These are phyloP conservation scores for Datisca glomerata DNA, from an alignment of 306 rosid species.

Conservation along the genomic window DNA sequence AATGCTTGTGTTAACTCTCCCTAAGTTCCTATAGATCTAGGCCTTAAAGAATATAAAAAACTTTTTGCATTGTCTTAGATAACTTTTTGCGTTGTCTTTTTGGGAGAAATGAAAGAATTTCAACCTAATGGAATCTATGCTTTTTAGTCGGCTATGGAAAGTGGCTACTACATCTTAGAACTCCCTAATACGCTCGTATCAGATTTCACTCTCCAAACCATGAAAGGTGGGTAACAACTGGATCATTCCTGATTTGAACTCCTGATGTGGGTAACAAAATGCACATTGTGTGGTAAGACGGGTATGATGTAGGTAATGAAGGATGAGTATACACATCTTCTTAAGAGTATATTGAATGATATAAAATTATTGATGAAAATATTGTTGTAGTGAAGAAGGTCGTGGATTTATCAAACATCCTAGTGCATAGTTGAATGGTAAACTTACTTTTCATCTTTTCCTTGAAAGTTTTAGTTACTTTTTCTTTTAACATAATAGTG, in stretches of 20 bases:
- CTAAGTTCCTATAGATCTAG: slow-evolving; percentile 1
- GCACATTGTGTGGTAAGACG: not conserved
- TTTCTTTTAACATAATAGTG: no score
- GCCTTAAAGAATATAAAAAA: not conserved
- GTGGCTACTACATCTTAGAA: slow-evolving; percentile 2
- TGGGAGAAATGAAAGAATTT: not conserved
- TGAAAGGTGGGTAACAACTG: slow-evolving; percentile 2
- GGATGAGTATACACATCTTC: no score
- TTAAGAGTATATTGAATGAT: no score
- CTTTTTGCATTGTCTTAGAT: no score
- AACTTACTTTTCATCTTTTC: no score
- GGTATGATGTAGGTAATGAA: not conserved
- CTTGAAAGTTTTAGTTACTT: no score
- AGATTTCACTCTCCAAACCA: not conserved
- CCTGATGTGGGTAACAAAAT: not conserved
- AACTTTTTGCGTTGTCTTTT: slow-evolving; percentile 1
- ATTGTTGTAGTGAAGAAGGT: no score
- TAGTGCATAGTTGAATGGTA: no score
- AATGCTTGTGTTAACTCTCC: not conserved
- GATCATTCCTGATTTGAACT: not conserved
- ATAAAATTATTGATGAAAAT: no score
- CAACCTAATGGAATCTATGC: not conserved
- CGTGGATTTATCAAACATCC: no score
- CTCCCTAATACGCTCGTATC: not conserved
- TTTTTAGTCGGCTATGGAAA: not conserved